Evolutionary conservation across 2,329 filamentous ascomycete genomes (phyloP), one percentile per base, ranked within the genome.

Genomic region (Metarhizium brunneum): DNA sequence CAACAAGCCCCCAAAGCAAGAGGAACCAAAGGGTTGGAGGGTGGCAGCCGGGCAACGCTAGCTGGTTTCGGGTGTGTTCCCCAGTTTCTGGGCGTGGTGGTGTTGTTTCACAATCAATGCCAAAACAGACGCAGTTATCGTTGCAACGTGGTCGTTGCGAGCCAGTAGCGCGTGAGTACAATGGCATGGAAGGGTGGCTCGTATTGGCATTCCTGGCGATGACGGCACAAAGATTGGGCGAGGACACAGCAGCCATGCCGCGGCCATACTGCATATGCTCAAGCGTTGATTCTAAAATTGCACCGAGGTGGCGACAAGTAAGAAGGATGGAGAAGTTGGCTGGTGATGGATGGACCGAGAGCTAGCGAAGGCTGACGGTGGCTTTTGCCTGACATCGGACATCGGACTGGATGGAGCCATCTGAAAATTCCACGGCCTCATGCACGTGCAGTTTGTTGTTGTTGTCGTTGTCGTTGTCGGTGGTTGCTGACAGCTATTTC

Each of bases 141-240:
- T 48, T 48, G 42, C 54, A 56, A 56, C 45, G 54, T 53, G 50
- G 50, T 53, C 50, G 50, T 45, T 38, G 36, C 16, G 29, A 48
- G n/a, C 29, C 50, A 54, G 29, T n/a, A 32, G 7, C 32, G 32
- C 32, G 32, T 11, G 32, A 35, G 32, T 35, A 35, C 32, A 25
- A 25, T 25, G 25, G 25, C 25, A 25, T 25, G 25, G 25, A 25
- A 3, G 25, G 25, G 25, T 25, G 25, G 25, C 4, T 25, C 25
- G 25, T 25, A 25, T 25, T 25, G 25, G 25, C 25, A 25, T 25
- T 25, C 25, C 25, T 25, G 25, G 25, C 25, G 25, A 25, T 25
- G 25, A 25, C 25, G 25, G 25, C 25, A 25, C 25, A 25, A 25
- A 25, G 25, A 25, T 25, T 25, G 25, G 25, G 25, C 25, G 25